Percentiles rank a stretch among this genome's conserved stretches.
Evolutionary conservation across 1,284 basidiomycete genomes (phyloP).

Genomic region (Ustilago tritici): DNA sequence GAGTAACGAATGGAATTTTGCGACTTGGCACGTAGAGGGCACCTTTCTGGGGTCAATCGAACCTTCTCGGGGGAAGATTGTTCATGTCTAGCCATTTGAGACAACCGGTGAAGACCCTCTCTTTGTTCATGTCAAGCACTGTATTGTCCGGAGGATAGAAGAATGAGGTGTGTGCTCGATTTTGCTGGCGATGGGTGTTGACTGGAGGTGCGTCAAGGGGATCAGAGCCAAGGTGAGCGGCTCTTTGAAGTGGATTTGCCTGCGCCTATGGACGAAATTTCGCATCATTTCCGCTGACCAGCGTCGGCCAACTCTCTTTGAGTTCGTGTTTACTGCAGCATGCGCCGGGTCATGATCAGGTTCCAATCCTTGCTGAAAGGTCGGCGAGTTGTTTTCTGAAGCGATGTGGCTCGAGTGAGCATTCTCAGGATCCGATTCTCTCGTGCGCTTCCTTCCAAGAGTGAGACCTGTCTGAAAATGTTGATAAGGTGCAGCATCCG

Average conservation of each 20-base stretch:
- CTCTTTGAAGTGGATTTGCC: not conserved
- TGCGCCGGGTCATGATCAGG: not conserved
- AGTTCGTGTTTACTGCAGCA: not conserved
- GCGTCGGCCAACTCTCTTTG: not conserved
- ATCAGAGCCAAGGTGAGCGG: not conserved
- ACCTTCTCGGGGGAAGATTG: not conserved
- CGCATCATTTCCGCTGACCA: not conserved
- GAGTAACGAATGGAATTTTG: not conserved
- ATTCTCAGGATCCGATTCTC: no score
- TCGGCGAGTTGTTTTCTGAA: not conserved
- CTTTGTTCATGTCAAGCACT: not conserved
- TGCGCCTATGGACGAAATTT: not conserved
- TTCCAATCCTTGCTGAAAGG: not conserved
- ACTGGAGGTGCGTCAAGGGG: not conserved
- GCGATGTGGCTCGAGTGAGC: no score
- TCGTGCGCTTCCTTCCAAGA: no score
- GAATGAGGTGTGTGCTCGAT: not conserved
- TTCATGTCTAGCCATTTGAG: conserved; percentile 2
- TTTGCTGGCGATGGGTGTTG: not conserved
- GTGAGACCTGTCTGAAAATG: not conserved
- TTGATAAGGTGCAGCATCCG: not conserved
- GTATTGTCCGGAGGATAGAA: not conserved
- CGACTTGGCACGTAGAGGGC: not conserved
- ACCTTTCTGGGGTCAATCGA: no score
- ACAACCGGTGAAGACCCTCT: not conserved